Base-by-base conservation (phyloP, 441 rosid genomes). In the Pelargonium australe region DNA sequence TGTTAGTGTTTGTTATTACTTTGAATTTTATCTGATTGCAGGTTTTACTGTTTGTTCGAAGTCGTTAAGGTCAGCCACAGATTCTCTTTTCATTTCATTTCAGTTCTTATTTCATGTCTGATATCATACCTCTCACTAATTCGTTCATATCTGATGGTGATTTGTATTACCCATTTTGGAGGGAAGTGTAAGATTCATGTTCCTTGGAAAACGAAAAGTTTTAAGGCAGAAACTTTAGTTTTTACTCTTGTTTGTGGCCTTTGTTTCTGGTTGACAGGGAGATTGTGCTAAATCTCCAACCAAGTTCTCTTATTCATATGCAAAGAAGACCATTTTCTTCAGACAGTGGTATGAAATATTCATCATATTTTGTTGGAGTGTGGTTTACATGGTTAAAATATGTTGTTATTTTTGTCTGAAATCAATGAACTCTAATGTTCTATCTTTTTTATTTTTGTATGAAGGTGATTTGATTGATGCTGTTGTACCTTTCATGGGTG, bases 401-500 rank as follows among this genome's bases (percentile, higher is more conserved):
- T 43, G 47, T 43, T 49, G n/a, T 49, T 5, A 11, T 49, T 11
- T 49, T 49, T 49, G 25, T 49, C 4, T 13, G 3, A 49, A n/a
- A 44, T 57, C 62, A 17, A 72, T 67, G 7, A 63, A 41, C 37
- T n/a, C 17, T 11, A 3, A 4, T 72, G 14, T 14, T 41, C 2
- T 60, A 34, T 67, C 12, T 49, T 14, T n/a, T n/a, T n/a, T n/a
- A n/a, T 71, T 10, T 45, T 28, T 80, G 28, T 23, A 70, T 79
- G 71, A 70, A 85, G 86, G 81, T 66, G 84, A 82, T 68, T 64
- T 79, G 74, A 83, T 81, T 62, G 85, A 85, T 70, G 85, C 75
- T 63, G 79, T 83, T 69, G 86, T 85, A 43, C 86, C 89, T 49
- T 80, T 71, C 71, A 83, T 85, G 85, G 86, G 84, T 7, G 86